A percentile compares a stretch with the other conserved stretches of the same genome.
Evolutionary conservation across 2,329 filamentous ascomycete species (phyloP).

Genomic region (Fusarium transvaalense): DNA sequence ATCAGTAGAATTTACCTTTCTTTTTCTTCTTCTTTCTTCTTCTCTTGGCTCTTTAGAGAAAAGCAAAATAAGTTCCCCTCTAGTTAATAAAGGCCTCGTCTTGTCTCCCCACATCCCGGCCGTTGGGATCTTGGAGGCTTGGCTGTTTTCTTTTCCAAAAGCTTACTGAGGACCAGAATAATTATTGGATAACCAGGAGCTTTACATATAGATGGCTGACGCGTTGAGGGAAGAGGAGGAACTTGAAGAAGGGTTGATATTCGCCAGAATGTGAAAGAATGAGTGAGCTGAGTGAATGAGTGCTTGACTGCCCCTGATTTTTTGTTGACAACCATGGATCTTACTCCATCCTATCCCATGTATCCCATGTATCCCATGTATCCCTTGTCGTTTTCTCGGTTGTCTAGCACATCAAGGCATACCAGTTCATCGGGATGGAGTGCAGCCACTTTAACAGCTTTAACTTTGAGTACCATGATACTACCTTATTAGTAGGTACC

Average conservation of each 20-base stretch:
- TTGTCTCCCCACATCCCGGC: conserved; percentile 22
- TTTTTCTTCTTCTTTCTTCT: no score
- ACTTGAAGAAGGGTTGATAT: background rate
- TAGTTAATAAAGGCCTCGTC: conserved; percentile 8
- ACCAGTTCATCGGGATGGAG: conserved; percentile 27
- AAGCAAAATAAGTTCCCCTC: background rate
- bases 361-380: background rate
- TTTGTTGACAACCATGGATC: background rate
- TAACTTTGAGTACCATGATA: background rate
- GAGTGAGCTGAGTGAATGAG: background rate
- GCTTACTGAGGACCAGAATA: conserved; percentile 14
- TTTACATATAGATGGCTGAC: conserved; percentile 13
- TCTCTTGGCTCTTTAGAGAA: background rate
- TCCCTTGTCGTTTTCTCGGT: conserved; percentile 2
- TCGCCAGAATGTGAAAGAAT: background rate
- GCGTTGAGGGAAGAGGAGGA: conserved; percentile 15
- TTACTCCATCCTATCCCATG: conserved; percentile 7
- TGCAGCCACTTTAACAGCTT: background rate
- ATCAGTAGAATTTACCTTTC: conserved; percentile 2
- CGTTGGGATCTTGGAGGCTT: conserved; percentile 27
- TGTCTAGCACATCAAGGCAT: conserved; percentile 32
- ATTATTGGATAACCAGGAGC: conserved; percentile 8
- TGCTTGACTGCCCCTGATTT: conserved; percentile 26
- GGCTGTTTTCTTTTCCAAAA: conserved; percentile 16
- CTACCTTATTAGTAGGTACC: no score